A percentile compares a stretch with the other conserved stretches of the same genome.
These are phyloP conservation scores for Persicaria maculosa DNA, from an alignment of 148 eudicot species.

Conservation along the genomic window DNA sequence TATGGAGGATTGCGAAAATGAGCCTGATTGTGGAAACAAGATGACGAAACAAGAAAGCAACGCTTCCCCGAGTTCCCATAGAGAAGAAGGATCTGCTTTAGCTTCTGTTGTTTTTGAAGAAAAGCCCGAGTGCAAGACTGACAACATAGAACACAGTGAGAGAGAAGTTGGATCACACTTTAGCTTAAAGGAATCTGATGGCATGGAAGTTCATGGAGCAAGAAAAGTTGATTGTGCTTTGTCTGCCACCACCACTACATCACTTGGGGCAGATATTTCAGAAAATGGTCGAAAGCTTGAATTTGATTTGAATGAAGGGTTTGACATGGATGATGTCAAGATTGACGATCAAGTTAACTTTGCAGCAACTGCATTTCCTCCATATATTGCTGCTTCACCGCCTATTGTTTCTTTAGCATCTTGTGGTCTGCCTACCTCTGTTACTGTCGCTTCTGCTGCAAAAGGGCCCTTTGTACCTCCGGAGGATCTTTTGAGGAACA, in stretches of 20 bases:
- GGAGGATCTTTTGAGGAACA: conserved; percentile 51
- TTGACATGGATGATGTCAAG: conserved; percentile 51
- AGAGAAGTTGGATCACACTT: background rate
- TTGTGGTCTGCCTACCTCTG: conserved; percentile 36
- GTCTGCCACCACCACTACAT: background rate
- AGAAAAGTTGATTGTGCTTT: conserved; percentile 6
- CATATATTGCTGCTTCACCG: conserved; percentile 24
- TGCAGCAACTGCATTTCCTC: conserved; percentile 15
- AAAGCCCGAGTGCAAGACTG: background rate
- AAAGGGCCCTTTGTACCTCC: conserved; percentile 75
- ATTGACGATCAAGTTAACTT: conserved; percentile 30
- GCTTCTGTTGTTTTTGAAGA: background rate
- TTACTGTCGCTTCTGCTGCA: conserved; percentile 74
- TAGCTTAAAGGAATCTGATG: background rate
- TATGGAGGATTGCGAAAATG: background rate
- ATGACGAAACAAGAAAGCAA: background rate
- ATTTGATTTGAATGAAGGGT: conserved; percentile 76
- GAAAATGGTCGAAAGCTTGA: conserved; percentile 15
- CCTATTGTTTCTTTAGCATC: conserved; percentile 29
- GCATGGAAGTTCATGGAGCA: conserved; percentile 3
- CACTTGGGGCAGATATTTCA: background rate
- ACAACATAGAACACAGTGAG: background rate
- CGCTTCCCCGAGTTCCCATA: background rate
- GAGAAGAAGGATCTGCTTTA: background rate
- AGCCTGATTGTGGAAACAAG: background rate